Evolutionary conservation across 139 green algal species (phyloP).

Genomic region (Diplosphaera chodatii): DNA sequence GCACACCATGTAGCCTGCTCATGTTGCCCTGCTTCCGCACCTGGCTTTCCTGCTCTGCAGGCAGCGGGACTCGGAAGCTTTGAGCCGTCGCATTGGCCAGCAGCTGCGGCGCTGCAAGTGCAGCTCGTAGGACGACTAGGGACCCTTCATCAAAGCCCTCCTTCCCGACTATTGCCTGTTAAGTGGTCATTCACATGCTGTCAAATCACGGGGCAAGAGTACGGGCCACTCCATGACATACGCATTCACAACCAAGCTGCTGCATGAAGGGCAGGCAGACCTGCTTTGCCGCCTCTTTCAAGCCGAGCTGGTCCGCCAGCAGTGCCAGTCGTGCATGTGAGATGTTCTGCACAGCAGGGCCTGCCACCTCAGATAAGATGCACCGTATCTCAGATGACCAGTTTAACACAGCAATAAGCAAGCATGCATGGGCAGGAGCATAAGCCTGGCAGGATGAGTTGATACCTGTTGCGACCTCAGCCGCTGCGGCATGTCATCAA

Average conservation of each 20-base stretch:
- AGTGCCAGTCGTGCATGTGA: not conserved
- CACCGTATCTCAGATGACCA: too few species aligned
- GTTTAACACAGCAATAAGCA: too few species aligned
- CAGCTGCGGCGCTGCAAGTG: not conserved
- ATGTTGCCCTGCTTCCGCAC: not conserved
- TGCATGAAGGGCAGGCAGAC: too few species aligned
- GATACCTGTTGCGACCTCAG: not conserved
- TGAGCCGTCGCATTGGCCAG: not conserved
- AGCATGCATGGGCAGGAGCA: too few species aligned
- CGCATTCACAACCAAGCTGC: too few species aligned
- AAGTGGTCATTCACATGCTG: too few species aligned
- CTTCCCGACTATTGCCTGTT: not conserved
- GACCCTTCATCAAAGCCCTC: not conserved
- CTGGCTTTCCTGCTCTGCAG: not conserved
- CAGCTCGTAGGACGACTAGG: not conserved
- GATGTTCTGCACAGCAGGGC: not conserved
- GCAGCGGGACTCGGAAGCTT: not conserved
- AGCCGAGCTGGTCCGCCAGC: not conserved
- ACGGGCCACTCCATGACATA: too few species aligned
- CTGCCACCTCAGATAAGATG: too few species aligned
- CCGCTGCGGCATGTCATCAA: not conserved
- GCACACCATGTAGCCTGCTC: not conserved
- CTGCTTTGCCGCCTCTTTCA: not conserved
- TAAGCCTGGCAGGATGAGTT: not conserved
- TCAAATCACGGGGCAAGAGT: too few species aligned